Percentiles rank a stretch among this genome's conserved stretches.
phyloP scores from a whole-genome alignment of 257 asterid genomes.

The Jacaranda copaia region DNA sequence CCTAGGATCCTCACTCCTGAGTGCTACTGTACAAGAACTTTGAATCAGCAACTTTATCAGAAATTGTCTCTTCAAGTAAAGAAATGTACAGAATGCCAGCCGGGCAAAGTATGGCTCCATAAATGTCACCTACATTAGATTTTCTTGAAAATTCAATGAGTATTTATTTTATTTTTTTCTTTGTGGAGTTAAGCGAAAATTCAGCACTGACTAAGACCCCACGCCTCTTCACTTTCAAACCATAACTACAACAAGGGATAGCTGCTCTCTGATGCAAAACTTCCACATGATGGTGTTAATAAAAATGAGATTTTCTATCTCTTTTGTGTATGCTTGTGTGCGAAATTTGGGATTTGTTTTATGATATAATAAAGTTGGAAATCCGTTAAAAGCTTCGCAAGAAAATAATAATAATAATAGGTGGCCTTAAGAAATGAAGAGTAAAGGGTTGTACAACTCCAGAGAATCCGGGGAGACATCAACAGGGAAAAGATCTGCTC shows the following conservation, averaged over 20 bases:
- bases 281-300: too few relatives aligned
- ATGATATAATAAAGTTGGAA: too few relatives aligned
- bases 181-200: not conserved
- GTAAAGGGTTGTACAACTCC: not conserved
- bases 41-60: not conserved
- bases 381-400: too few relatives aligned
- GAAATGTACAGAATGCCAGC: slow-evolving; percentile 14
- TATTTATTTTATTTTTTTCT: not conserved
- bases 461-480: not conserved
- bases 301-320: too few relatives aligned
- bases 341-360: too few relatives aligned
- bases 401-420: too few relatives aligned
- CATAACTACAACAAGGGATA: too few relatives aligned
- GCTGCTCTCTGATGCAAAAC: too few relatives aligned
- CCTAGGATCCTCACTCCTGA: not conserved
- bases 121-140: not conserved
- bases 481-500: not conserved
- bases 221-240: not conserved
- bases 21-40: not conserved
- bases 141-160: not conserved
- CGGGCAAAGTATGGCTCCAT: slow-evolving; percentile 11
- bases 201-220: not conserved
- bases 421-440: not conserved
- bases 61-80: not conserved
- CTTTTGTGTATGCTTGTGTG: too few relatives aligned